phyloP scores from a whole-genome alignment of 2,329 filamentous ascomycete species.

The Teratosphaeria viscida region DNA sequence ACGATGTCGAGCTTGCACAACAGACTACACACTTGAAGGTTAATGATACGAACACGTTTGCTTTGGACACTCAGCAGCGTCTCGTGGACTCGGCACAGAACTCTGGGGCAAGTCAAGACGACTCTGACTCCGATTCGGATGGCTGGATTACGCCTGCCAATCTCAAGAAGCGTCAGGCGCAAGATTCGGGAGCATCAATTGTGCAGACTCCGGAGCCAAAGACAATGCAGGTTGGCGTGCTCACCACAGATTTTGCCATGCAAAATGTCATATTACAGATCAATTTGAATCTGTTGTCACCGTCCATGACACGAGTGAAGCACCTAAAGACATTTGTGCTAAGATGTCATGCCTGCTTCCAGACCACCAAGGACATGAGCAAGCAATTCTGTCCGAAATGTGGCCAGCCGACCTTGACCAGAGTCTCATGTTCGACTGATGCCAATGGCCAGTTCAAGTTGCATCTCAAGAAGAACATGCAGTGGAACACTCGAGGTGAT shows the following conservation, averaged over 20 bases:
- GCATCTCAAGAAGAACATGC: slow-evolving; percentile 87
- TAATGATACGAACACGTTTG: slow-evolving; percentile 8
- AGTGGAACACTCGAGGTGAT: slow-evolving; percentile 90
- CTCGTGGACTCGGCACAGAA: slow-evolving; percentile 15
- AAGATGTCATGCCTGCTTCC: slow-evolving; percentile 89
- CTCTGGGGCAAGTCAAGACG: slow-evolving; percentile 26
- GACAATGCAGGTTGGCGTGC: slow-evolving; percentile 74
- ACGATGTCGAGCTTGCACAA: slow-evolving; percentile 1
- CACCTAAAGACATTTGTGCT: slow-evolving; percentile 81
- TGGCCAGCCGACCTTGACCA: slow-evolving; percentile 74
- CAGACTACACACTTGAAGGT: slow-evolving; percentile 4
- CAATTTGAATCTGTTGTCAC: slow-evolving; percentile 80
- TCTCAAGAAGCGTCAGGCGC: slow-evolving; percentile 69
- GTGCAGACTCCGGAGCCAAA: slow-evolving; percentile 42
- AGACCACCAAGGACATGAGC: slow-evolving; percentile 68
- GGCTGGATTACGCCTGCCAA: slow-evolving; percentile 95
- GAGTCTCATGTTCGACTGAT: slow-evolving; percentile 78
- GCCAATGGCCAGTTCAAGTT: slow-evolving; percentile 69
- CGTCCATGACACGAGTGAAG: slow-evolving; percentile 67
- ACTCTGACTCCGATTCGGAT: slow-evolving; percentile 48
- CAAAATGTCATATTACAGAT: slow-evolving; percentile 93
- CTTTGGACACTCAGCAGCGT: slow-evolving; percentile 10
- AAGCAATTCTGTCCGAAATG: slow-evolving; percentile 91
- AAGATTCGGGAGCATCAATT: slow-evolving; percentile 44
- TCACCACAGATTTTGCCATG: slow-evolving; percentile 95